Conservation (phyloP, 1,284 basidiomycete genomes). For the Gomphus sp. region DNA sequence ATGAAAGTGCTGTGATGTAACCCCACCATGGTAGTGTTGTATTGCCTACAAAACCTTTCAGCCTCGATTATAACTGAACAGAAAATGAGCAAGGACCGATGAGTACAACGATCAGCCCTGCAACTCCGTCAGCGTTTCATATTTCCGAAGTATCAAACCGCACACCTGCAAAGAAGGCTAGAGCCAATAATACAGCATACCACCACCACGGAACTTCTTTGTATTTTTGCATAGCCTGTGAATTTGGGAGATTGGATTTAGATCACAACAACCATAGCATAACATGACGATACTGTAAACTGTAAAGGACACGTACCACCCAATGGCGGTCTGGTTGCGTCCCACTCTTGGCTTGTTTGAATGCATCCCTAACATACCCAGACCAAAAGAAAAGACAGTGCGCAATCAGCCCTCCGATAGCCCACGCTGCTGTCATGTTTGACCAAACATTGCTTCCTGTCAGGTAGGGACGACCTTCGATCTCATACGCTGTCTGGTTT, state of each 20-base stretch:
- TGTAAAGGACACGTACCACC: constrained; percentile 23
- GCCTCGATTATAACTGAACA: neutral
- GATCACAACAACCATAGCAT: neutral
- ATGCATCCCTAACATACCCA: constrained; percentile 36
- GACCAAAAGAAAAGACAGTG: constrained; percentile 57
- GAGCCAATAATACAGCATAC: constrained; percentile 39
- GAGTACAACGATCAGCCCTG: constrained; percentile 47
- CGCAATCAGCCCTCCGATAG: constrained; percentile 53
- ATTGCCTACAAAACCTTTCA: constrained; percentile 29
- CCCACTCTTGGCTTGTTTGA: constrained; percentile 37
- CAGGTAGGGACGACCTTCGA: constrained; percentile 42
- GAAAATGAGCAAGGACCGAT: neutral
- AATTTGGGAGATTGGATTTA: constrained; percentile 23
- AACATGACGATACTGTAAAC: neutral
- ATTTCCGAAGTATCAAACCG: neutral
- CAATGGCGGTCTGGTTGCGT: constrained; percentile 52
- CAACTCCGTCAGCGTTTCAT: neutral
- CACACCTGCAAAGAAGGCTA: constrained; percentile 45
- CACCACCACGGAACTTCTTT: constrained; percentile 53
- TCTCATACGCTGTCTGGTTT: constrained; percentile 44
- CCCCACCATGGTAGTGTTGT: constrained; percentile 60
- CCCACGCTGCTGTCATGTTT: constrained; percentile 41
- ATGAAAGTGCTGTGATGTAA: constrained; percentile 37
- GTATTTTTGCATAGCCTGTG: constrained; percentile 38
- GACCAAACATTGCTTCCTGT: constrained; percentile 52